Conservation (phyloP, 495 filamentous ascomycete species). For the Hypoxylon trugodes region DNA sequence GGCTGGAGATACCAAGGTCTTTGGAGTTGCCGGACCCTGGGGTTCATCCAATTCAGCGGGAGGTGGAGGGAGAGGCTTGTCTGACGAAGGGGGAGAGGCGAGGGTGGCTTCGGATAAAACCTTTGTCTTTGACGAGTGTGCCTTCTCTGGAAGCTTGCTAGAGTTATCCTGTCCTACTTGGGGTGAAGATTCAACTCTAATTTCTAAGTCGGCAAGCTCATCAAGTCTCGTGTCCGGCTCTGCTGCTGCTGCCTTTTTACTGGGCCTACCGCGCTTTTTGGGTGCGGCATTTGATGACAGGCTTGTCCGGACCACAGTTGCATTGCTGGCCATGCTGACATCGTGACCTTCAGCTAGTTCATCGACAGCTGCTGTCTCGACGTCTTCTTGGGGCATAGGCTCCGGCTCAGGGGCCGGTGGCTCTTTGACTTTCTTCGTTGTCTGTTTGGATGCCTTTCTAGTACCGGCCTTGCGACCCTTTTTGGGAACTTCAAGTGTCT, state of each 20-base stretch:
- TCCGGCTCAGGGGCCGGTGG: constrained; percentile 44
- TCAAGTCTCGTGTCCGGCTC: constrained; percentile 20
- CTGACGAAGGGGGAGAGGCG: constrained; percentile 22
- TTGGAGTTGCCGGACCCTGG: constrained; percentile 49
- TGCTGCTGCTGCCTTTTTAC: constrained; percentile 53
- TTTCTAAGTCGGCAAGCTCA: constrained; percentile 14
- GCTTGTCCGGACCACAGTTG: constrained; percentile 55
- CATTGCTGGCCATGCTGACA: constrained; percentile 51
- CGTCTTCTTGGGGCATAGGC: constrained; percentile 42
- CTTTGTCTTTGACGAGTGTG: constrained; percentile 21
- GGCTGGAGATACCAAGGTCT: constrained; percentile 38
- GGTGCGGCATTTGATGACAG: constrained; percentile 42
- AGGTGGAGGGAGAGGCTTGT: constrained; percentile 44
- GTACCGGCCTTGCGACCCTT: constrained; percentile 55
- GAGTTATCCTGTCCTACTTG: constrained; percentile 4
- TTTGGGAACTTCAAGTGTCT: constrained; percentile 49
- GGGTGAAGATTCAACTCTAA: background rate
- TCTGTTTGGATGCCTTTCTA: constrained; percentile 55
- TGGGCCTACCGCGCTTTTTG: constrained; percentile 55
- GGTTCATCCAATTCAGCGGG: constrained; percentile 37
- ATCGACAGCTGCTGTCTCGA: constrained; percentile 43
- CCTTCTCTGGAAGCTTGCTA: constrained; percentile 5
- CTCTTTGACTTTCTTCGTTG: constrained; percentile 54
- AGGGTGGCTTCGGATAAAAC: background rate
- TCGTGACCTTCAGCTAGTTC: constrained; percentile 51